A percentile compares a stretch with the other conserved stretches of the same genome.
These are phyloP conservation scores for Posidonia oceanica DNA, from an alignment of 116 monocot species.

Conservation along the genomic window DNA sequence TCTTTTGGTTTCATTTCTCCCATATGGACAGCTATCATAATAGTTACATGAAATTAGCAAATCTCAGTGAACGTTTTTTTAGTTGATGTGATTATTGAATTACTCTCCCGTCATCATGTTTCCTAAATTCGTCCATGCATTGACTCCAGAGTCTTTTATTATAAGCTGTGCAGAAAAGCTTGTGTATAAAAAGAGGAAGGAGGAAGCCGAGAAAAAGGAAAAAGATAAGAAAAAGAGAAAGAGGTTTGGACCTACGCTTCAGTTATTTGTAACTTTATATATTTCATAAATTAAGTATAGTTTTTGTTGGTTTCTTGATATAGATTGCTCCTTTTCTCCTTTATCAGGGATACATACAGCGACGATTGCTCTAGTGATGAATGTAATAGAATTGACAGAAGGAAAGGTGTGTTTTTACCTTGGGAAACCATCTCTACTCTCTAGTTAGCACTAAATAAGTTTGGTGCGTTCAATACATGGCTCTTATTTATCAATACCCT, in stretches of 20 bases:
- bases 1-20: no score
- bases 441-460: no score
- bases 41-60: no score
- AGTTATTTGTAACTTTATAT: neutral
- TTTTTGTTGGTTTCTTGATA: neutral
- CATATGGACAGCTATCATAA: no score
- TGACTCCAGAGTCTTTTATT: neutral
- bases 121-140: no score
- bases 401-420: constrained; percentile 33
- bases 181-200: constrained; percentile 66
- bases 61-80: no score
- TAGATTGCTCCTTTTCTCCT: neutral
- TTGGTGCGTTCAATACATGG: neutral
- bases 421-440: neutral
- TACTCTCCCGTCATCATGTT: no score
- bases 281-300: neutral
- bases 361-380: constrained; percentile 31
- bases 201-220: constrained; percentile 20
- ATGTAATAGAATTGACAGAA: constrained; percentile 15
- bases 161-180: constrained; percentile 96
- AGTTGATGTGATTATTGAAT: no score
- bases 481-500: neutral
- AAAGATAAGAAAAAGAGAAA: constrained; percentile 37
- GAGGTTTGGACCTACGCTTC: constrained; percentile 19
- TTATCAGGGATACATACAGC: neutral